phyloP scores from a whole-genome alignment of 1,284 basidiomycete species.

The Cryptococcus sp. region DNA sequence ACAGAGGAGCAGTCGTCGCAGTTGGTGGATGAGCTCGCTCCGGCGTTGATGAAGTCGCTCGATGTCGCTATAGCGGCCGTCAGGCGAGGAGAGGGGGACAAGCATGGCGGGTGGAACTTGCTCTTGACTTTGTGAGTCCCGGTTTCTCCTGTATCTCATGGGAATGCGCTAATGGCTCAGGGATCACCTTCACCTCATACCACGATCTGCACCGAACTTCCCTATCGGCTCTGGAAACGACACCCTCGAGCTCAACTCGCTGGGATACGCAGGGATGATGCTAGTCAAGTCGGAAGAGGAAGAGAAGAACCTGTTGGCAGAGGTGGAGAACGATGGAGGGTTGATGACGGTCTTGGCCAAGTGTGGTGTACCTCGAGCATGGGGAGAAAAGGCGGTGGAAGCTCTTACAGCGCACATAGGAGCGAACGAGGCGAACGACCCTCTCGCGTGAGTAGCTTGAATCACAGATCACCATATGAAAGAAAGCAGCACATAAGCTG shows the following conservation, averaged over 20 bases:
- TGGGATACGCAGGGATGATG: constrained; percentile 81
- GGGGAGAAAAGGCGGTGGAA: constrained; percentile 37
- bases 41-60: constrained; percentile 65
- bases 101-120: constrained; percentile 61
- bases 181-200: constrained; percentile 76
- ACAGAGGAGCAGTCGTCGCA: constrained; percentile 42
- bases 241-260: constrained; percentile 64
- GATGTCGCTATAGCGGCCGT: constrained; percentile 69
- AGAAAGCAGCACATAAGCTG: no score
- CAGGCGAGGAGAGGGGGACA: constrained; percentile 29
- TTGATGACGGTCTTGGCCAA: constrained; percentile 31
- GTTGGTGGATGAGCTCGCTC: constrained; percentile 56
- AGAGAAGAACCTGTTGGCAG: constrained; percentile 59
- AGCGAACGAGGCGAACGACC: background rate
- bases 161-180: constrained; percentile 14
- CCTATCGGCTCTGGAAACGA: constrained; percentile 20
- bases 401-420: constrained; percentile 8
- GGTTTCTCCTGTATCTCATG: background rate
- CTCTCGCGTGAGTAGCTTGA: background rate
- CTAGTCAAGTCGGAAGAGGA: constrained; percentile 73
- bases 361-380: constrained; percentile 38
- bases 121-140: constrained; percentile 59
- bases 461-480: background rate
- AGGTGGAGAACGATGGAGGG: constrained; percentile 19
- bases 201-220: constrained; percentile 52